Conservation (phyloP, 192 early-diverging fungal species). For the Funneliformis mosseae region DNA sequence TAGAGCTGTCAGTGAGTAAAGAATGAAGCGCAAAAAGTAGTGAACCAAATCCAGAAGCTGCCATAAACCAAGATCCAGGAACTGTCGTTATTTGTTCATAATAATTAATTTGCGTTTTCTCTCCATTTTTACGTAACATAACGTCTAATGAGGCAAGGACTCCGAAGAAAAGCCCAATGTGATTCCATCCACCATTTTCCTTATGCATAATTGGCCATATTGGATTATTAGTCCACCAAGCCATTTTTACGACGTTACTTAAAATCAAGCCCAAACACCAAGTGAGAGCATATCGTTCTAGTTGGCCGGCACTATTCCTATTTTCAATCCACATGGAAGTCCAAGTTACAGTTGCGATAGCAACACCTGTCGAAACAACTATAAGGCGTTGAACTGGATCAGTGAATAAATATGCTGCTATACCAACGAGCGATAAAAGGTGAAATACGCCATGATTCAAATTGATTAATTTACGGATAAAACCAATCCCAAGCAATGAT, state of each 20-base stretch:
- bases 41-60: slow-evolving; percentile 65
- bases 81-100: slow-evolving; percentile 13
- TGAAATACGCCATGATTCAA: slow-evolving; percentile 59
- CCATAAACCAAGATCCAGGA: slow-evolving; percentile 46
- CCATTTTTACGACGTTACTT: slow-evolving; percentile 70
- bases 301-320: slow-evolving; percentile 51
- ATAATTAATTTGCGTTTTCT: neutral
- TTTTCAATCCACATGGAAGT: slow-evolving; percentile 60
- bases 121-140: slow-evolving; percentile 47
- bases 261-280: slow-evolving; percentile 71
- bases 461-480: slow-evolving; percentile 54
- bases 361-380: slow-evolving; percentile 59
- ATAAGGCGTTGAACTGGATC: slow-evolving; percentile 64
- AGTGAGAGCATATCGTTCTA: slow-evolving; percentile 65
- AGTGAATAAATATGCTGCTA: slow-evolving; percentile 60
- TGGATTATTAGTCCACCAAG: slow-evolving; percentile 79
- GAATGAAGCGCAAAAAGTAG: slow-evolving; percentile 75
- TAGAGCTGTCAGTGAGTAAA: slow-evolving; percentile 75
- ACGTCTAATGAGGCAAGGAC: slow-evolving; percentile 62
- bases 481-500: slow-evolving; percentile 58
- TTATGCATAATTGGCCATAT: slow-evolving; percentile 83
- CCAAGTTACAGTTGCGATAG: slow-evolving; percentile 60
- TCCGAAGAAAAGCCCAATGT: slow-evolving; percentile 62
- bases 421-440: slow-evolving; percentile 60
- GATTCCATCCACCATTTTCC: slow-evolving; percentile 72